These are phyloP conservation scores for Diaporthe citri DNA, from an alignment of 2,329 filamentous ascomycete species.

Conservation along the genomic window DNA sequence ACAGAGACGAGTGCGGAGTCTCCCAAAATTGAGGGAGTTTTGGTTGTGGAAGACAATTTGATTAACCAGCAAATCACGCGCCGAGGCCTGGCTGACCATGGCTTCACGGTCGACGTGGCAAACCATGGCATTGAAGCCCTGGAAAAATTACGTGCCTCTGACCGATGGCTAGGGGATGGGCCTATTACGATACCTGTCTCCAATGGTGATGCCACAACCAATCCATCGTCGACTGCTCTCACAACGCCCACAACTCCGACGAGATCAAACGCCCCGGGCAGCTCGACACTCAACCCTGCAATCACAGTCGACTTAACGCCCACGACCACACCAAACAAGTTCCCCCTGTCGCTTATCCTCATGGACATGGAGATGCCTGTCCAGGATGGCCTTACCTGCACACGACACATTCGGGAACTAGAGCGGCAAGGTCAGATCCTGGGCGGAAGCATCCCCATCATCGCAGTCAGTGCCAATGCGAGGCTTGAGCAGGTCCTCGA, in stretches of 20 bases:
- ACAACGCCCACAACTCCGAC: slow-evolving; percentile 27
- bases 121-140: slow-evolving; percentile 53
- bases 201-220: slow-evolving; percentile 26
- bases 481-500: slow-evolving; percentile 70
- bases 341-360: slow-evolving; percentile 71
- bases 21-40: slow-evolving; percentile 56
- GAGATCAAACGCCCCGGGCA: not conserved
- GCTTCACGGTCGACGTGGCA: slow-evolving; percentile 65
- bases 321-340: slow-evolving; percentile 39
- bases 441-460: slow-evolving; percentile 69
- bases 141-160: slow-evolving; percentile 55
- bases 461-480: slow-evolving; percentile 77
- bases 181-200: slow-evolving; percentile 16
- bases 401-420: slow-evolving; percentile 72
- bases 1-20: slow-evolving; percentile 30
- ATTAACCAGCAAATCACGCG: slow-evolving; percentile 71
- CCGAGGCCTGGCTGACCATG: slow-evolving; percentile 62
- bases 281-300: not conserved
- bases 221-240: not conserved
- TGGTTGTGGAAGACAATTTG: slow-evolving; percentile 72
- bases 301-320: slow-evolving; percentile 24
- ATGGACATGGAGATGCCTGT: slow-evolving; percentile 86
- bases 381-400: slow-evolving; percentile 78
- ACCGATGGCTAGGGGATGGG: slow-evolving; percentile 42
- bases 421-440: slow-evolving; percentile 66